Percentiles rank a stretch among this genome's conserved stretches.
Conservation (phyloP, 2,329 filamentous ascomycete species). For the Apiospora kogelbergensis region DNA sequence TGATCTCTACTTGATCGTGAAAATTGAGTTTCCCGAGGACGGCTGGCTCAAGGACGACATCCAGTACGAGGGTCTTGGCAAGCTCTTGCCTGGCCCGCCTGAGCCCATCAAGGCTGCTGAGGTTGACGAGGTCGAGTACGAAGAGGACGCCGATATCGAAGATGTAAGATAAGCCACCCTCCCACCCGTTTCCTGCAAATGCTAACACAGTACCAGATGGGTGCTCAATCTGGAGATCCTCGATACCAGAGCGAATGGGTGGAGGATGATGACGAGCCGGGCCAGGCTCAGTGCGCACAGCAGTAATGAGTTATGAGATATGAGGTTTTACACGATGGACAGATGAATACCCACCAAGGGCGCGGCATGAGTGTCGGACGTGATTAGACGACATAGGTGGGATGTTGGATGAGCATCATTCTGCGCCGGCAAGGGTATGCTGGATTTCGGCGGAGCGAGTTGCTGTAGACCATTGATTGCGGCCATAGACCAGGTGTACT, state of each 20-base stretch:
- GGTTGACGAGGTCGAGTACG: slow-evolving; percentile 84
- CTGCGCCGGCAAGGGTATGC: neutral
- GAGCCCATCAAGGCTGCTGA: slow-evolving; percentile 68
- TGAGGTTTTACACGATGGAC: neutral
- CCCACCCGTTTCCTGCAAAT: slow-evolving; percentile 19
- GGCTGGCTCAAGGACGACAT: slow-evolving; percentile 77
- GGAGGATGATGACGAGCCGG: slow-evolving; percentile 66
- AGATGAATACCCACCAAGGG: neutral
- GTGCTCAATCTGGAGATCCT: slow-evolving; percentile 68
- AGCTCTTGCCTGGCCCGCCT: slow-evolving; percentile 69
- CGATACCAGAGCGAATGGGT: slow-evolving; percentile 67
- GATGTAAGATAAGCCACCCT: slow-evolving; percentile 51
- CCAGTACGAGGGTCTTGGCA: slow-evolving; percentile 67
- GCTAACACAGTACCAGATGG: slow-evolving; percentile 54
- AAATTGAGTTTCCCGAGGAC: slow-evolving; percentile 85
- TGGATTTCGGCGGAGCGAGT: neutral
- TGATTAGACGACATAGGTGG: neutral
- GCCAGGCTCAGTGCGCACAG: slow-evolving; percentile 67
- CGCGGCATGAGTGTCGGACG: neutral
- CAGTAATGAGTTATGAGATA: slow-evolving; percentile 53
- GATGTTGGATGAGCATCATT: neutral
- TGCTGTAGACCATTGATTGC: neutral
- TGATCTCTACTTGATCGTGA: slow-evolving; percentile 83
- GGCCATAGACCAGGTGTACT: neutral
- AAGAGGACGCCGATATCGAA: slow-evolving; percentile 80